Conservation (phyloP, 768 basidiomycete genomes). For the Mrakia hoshinonis region DNA sequence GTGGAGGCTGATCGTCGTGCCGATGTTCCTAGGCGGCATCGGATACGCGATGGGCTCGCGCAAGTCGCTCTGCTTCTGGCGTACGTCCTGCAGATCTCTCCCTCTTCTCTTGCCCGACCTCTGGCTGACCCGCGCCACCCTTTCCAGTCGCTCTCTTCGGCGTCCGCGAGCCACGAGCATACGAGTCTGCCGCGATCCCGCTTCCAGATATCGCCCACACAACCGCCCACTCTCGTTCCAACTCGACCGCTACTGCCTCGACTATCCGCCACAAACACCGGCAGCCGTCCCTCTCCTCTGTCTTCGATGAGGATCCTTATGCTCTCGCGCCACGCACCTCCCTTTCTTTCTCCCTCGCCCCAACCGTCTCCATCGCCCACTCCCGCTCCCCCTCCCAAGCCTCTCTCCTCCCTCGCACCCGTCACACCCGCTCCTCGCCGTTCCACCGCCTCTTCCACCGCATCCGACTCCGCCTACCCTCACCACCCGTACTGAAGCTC, state of each 20-base stretch:
- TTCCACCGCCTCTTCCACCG: not conserved
- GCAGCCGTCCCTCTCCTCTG: no score
- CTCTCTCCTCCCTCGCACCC: not conserved
- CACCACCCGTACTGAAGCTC: not conserved
- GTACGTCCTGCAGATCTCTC: not conserved
- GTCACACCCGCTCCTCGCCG: no score
- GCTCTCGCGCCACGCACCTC: no score
- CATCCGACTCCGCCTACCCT: not conserved
- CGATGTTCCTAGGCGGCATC: not conserved
- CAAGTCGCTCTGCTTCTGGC: conserved; percentile 9
- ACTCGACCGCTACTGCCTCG: not conserved
- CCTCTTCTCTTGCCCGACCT: not conserved
- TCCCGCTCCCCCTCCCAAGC: not conserved
- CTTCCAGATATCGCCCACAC: not conserved
- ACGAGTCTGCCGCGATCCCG: not conserved
- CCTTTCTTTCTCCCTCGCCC: no score
- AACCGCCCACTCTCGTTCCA: not conserved
- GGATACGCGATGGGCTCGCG: not conserved
- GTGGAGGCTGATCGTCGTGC: conserved; percentile 1
- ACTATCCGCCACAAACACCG: not conserved
- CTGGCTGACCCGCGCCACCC: not conserved
- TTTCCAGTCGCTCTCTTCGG: conserved; percentile 1
- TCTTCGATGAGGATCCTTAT: no score
- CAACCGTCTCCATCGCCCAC: no score
- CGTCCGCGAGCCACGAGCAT: not conserved